Conservation (phyloP, 345 rosid genomes). For the Conringia planisiliqua region DNA sequence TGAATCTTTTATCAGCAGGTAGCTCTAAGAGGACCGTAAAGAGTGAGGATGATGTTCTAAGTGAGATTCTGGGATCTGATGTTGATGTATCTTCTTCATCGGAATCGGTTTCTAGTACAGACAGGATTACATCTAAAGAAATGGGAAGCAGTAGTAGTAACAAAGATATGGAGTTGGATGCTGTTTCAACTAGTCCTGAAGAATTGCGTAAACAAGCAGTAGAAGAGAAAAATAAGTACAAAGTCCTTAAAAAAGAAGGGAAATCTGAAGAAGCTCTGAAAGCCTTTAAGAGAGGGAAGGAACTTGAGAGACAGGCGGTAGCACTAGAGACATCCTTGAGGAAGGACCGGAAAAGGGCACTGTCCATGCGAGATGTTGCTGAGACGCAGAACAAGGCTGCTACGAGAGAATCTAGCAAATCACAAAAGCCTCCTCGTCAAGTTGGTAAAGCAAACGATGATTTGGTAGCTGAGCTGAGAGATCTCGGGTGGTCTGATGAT, state of each 20-base stretch:
- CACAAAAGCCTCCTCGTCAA: slow-evolving; percentile 37
- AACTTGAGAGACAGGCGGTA: slow-evolving; percentile 86
- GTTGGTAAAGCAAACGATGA: slow-evolving; percentile 51
- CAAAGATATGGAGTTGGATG: slow-evolving; percentile 33
- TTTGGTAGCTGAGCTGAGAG: slow-evolving; percentile 65
- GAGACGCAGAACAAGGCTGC: slow-evolving; percentile 45
- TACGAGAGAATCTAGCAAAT: slow-evolving; percentile 43
- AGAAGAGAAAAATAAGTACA: slow-evolving; percentile 72
- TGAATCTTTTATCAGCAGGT: slow-evolving; percentile 35
- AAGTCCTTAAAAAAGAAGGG: slow-evolving; percentile 69
- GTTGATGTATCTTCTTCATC: slow-evolving; percentile 53
- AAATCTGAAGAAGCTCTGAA: slow-evolving; percentile 80
- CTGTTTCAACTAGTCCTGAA: slow-evolving; percentile 43
- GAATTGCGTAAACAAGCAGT: slow-evolving; percentile 68
- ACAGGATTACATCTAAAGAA: slow-evolving; percentile 29
- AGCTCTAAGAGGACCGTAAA: slow-evolving; percentile 42
- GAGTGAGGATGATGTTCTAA: slow-evolving; percentile 65
- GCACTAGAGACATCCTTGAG: slow-evolving; percentile 61
- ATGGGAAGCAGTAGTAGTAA: slow-evolving; percentile 44
- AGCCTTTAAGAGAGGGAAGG: slow-evolving; percentile 92
- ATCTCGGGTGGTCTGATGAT: slow-evolving; percentile 81
- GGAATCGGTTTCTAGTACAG: slow-evolving; percentile 28
- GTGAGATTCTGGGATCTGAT: slow-evolving; percentile 65
- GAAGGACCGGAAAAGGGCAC: slow-evolving; percentile 51
- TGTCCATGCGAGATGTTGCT: slow-evolving; percentile 31